phyloP scores from a whole-genome alignment of 768 basidiomycete species.

The Trametes meyenii region DNA sequence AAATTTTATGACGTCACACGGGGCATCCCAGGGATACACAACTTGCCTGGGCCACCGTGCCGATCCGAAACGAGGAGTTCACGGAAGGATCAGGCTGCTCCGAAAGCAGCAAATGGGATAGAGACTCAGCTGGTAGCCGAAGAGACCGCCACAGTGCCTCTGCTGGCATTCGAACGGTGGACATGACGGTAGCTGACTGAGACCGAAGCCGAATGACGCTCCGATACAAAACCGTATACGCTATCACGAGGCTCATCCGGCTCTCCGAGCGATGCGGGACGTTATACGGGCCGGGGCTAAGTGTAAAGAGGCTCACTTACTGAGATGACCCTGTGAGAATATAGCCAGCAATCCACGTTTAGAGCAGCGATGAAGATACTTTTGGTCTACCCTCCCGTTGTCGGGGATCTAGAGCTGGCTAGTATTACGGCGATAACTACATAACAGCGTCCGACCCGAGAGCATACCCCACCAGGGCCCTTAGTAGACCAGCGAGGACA shows the following conservation, averaged over 20 bases:
- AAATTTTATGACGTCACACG: neutral
- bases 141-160: slow-evolving; percentile 43
- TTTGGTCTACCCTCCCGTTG: slow-evolving; percentile 22
- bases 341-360: slow-evolving; percentile 7
- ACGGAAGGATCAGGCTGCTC: slow-evolving; percentile 46
- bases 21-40: neutral
- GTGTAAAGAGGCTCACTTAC: too few relatives aligned
- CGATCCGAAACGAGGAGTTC: slow-evolving; percentile 58
- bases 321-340: neutral
- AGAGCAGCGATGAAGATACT: slow-evolving; percentile 23
- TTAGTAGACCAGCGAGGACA: slow-evolving; percentile 79
- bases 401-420: slow-evolving; percentile 18
- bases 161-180: slow-evolving; percentile 7
- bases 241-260: too few relatives aligned
- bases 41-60: slow-evolving; percentile 54
- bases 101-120: slow-evolving; percentile 42
- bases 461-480: slow-evolving; percentile 6
- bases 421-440: slow-evolving; percentile 26
- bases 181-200: neutral
- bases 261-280: too few relatives aligned
- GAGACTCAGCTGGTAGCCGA: slow-evolving; percentile 41
- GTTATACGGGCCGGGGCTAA: too few relatives aligned
- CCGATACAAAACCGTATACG: too few relatives aligned
- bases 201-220: too few relatives aligned
- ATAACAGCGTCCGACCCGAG: slow-evolving; percentile 18